phyloP scores from a whole-genome alignment of 345 rosid species.

The Salix suchowensis region DNA sequence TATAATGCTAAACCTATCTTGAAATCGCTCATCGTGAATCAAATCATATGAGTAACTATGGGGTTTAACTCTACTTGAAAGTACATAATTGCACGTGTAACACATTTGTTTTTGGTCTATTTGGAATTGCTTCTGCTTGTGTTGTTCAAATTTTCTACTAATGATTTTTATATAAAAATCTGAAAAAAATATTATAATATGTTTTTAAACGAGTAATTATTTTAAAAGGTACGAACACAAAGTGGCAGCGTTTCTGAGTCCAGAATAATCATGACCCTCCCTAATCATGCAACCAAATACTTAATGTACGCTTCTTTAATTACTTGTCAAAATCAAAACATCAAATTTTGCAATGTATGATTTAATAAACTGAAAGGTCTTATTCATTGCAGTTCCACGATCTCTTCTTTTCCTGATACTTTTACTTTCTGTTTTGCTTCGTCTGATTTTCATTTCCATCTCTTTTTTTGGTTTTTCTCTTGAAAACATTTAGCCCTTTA shows the following conservation, averaged over 20 bases:
- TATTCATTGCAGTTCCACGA: slow-evolving; percentile 50
- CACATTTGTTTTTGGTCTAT: not conserved
- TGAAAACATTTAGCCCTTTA: not conserved
- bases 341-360: slow-evolving; percentile 18
- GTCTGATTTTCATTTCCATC: not conserved
- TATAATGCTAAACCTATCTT: too few species aligned
- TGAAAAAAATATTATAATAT: too few species aligned
- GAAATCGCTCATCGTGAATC: too few species aligned
- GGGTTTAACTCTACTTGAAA: not conserved
- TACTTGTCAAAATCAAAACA: slow-evolving; percentile 35
- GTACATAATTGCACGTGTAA: not conserved
- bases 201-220: too few species aligned
- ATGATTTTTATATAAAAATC: too few species aligned
- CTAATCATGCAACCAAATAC: slow-evolving; percentile 23
- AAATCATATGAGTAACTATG: too few species aligned
- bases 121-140: too few species aligned
- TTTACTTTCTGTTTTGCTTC: slow-evolving; percentile 5
- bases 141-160: too few species aligned
- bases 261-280: slow-evolving; percentile 42
- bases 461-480: not conserved
- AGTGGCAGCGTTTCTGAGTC: slow-evolving; percentile 41
- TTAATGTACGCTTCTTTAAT: slow-evolving; percentile 2
- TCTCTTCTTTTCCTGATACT: slow-evolving; percentile 22
- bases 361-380: slow-evolving; percentile 41
- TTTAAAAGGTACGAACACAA: too few species aligned